Evolutionary conservation across 768 basidiomycete species (phyloP).

Genomic region (Rhizopogon roseolus): DNA sequence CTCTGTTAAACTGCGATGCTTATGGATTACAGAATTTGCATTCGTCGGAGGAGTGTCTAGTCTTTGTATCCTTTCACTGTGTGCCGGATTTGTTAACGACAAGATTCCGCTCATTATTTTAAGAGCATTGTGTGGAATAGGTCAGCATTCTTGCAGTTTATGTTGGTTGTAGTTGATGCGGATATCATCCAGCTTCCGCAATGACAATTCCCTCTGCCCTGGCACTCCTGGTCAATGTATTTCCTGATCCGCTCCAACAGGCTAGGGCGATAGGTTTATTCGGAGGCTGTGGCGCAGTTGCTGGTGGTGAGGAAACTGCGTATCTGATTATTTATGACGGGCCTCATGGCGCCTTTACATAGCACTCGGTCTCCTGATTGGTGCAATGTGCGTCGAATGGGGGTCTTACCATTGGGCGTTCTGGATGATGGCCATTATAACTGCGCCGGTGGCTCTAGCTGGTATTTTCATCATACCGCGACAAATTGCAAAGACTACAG

Average conservation of each 20-base stretch:
- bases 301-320: conserved; percentile 29
- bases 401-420: conserved; percentile 48
- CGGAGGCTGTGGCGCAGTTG: conserved; percentile 42
- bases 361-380: conserved; percentile 40
- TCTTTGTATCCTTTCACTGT: conserved; percentile 40
- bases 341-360: background rate
- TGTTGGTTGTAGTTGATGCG: background rate
- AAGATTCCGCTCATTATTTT: conserved; percentile 46
- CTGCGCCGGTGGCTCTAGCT: conserved; percentile 25
- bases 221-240: conserved; percentile 47
- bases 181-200: conserved; percentile 45
- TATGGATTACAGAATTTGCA: conserved; percentile 26
- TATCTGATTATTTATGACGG: background rate
- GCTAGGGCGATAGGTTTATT: conserved; percentile 45
- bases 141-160: conserved; percentile 16
- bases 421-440: conserved; percentile 38
- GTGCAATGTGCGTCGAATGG: conserved; percentile 36
- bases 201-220: conserved; percentile 48
- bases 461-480: conserved; percentile 31
- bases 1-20: background rate
- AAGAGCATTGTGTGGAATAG: conserved; percentile 46
- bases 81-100: conserved; percentile 40
- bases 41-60: conserved; percentile 36
- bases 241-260: conserved; percentile 41
- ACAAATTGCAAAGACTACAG: conserved; percentile 4